phyloP scores from a whole-genome alignment of 2,329 filamentous ascomycete species.

The Plenodomus lindquistii region DNA sequence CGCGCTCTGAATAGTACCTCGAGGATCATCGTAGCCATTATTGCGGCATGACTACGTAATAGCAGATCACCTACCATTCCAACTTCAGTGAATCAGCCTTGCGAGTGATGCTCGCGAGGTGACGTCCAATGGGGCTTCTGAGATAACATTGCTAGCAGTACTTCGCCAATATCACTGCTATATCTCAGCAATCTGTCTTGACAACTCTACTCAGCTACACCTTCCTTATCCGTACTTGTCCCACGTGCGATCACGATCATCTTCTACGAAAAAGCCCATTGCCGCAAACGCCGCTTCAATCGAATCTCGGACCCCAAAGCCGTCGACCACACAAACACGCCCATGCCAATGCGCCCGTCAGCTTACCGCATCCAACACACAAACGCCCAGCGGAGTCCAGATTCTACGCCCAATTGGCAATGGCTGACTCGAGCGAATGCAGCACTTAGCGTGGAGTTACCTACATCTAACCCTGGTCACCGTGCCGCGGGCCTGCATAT shows the following conservation, averaged over 20 bases:
- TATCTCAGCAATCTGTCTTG: not conserved
- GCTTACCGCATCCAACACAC: not conserved
- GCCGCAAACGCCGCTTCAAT: not conserved
- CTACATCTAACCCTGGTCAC: not conserved
- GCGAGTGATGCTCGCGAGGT: not conserved
- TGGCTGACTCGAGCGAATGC: not conserved
- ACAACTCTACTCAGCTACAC: not conserved
- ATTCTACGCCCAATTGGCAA: not conserved
- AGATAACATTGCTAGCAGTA: not conserved
- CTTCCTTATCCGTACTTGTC: not conserved
- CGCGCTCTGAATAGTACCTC: not conserved
- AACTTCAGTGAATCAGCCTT: no score
- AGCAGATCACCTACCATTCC: not conserved
- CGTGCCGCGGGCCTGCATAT: not conserved
- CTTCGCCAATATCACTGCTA: not conserved
- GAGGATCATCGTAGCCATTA: not conserved
- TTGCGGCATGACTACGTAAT: conserved; percentile 4
- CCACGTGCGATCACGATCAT: not conserved
- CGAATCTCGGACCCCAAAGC: not conserved
- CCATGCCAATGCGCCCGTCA: not conserved
- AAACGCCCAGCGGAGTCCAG: not conserved
- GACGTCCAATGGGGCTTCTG: not conserved
- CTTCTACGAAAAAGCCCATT: not conserved
- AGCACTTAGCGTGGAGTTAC: not conserved
- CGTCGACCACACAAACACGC: not conserved